These are phyloP conservation scores for Biscogniauxia mediterranea DNA, from an alignment of 2,329 filamentous ascomycete species.

Conservation along the genomic window DNA sequence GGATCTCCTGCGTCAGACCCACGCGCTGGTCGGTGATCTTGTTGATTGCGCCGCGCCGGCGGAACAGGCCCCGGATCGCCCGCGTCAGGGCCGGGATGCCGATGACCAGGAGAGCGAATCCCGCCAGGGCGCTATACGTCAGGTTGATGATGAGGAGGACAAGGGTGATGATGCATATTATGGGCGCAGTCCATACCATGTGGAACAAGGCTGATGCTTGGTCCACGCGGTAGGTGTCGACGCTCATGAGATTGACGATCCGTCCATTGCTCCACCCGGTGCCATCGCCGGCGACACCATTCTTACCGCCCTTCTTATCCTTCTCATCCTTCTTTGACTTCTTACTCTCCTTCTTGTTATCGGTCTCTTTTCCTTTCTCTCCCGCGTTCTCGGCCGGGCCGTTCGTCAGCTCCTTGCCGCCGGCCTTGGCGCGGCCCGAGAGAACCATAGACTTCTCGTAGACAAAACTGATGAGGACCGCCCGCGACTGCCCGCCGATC, in stretches of 20 bases:
- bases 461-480: slow-evolving; percentile 78
- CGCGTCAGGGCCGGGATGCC: slow-evolving; percentile 74
- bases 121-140: slow-evolving; percentile 84
- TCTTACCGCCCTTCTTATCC: slow-evolving; percentile 38
- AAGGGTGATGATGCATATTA: slow-evolving; percentile 76
- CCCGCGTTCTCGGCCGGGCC: slow-evolving; percentile 44
- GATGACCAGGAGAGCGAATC: slow-evolving; percentile 78
- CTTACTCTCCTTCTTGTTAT: slow-evolving; percentile 43
- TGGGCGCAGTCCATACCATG: slow-evolving; percentile 82
- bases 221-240: slow-evolving; percentile 90
- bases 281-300: slow-evolving; percentile 64
- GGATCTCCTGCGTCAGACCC: slow-evolving; percentile 85
- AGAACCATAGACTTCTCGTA: slow-evolving; percentile 92
- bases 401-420: slow-evolving; percentile 50
- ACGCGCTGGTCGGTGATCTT: slow-evolving; percentile 92
- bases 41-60: slow-evolving; percentile 77
- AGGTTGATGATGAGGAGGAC: slow-evolving; percentile 81
- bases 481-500: slow-evolving; percentile 79
- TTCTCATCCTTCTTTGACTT: slow-evolving; percentile 34
- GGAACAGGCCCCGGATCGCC: slow-evolving; percentile 75
- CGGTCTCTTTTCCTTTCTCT: slow-evolving; percentile 43
- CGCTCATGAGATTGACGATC: slow-evolving; percentile 91
- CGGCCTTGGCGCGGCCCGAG: slow-evolving; percentile 83
- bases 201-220: slow-evolving; percentile 88
- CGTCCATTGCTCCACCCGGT: slow-evolving; percentile 89